These are phyloP conservation scores for Passiflora organensis DNA, from an alignment of 345 rosid genomes.

Conservation along the genomic window DNA sequence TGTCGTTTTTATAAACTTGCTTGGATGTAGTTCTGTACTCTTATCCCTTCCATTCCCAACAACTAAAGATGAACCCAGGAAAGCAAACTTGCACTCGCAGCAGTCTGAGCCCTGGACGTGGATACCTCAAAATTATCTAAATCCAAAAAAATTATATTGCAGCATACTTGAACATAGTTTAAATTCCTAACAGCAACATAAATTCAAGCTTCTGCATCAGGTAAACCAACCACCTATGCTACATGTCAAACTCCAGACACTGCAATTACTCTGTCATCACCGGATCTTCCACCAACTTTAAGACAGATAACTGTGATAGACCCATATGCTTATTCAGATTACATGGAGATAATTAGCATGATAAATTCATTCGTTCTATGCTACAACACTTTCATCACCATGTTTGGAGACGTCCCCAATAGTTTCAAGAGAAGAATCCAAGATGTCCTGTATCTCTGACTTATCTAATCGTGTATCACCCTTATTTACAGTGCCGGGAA, in stretches of 20 bases:
- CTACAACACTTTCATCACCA: conserved; percentile 17
- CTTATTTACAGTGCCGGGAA: not conserved
- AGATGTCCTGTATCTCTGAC: conserved; percentile 15
- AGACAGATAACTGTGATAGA: conserved; percentile 3
- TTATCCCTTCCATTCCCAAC: no score
- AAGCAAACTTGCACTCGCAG: no score
- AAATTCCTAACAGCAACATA: conserved; percentile 7
- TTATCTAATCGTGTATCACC: conserved; percentile 19
- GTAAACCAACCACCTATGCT: conserved; percentile 9
- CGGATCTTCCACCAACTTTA: conserved; percentile 3
- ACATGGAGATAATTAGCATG: conserved; percentile 14
- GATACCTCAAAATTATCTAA: no score
- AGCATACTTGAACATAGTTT: not conserved
- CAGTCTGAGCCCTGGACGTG: no score
- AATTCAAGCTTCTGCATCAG: conserved; percentile 1
- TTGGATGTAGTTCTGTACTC: no score
- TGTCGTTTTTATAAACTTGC: no score
- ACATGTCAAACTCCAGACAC: conserved; percentile 8
- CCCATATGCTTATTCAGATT: conserved; percentile 5
- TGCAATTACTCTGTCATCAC: conserved; percentile 11
- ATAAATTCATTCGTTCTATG: conserved; percentile 12
- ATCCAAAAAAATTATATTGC: no score
- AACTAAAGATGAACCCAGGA: no score
- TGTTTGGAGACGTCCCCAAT: conserved; percentile 17
- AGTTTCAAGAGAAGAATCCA: conserved; percentile 18